phyloP scores from a whole-genome alignment of 257 asterid genomes.

The Misopates orontium region DNA sequence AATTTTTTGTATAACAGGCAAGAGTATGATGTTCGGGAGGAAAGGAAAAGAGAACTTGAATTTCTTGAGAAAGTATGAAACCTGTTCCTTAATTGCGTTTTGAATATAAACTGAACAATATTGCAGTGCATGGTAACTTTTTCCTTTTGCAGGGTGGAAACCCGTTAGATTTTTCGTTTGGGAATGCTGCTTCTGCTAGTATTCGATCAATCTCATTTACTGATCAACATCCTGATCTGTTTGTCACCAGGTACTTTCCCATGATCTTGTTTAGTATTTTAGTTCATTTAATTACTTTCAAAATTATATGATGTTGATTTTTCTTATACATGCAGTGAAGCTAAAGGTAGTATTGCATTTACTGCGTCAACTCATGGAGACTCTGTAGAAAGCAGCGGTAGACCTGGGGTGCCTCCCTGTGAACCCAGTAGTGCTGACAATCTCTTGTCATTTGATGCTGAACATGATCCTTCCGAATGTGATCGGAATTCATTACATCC shows the following conservation, averaged over 20 bases:
- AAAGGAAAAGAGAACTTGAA: slow-evolving; percentile 82
- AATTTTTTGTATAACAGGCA: slow-evolving; percentile 57
- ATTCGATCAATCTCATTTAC: slow-evolving; percentile 79
- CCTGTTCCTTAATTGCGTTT: slow-evolving; percentile 31
- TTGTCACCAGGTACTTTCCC: slow-evolving; percentile 57
- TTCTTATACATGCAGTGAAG: slow-evolving; percentile 56
- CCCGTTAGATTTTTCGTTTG: slow-evolving; percentile 72
- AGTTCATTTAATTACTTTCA: slow-evolving; percentile 13
- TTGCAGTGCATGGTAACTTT: slow-evolving; percentile 26
- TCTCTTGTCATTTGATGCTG: slow-evolving; percentile 78
- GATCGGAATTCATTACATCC: slow-evolving; percentile 50
- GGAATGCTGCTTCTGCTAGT: slow-evolving; percentile 59
- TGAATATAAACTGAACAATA: slow-evolving; percentile 21
- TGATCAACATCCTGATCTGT: slow-evolving; percentile 63
- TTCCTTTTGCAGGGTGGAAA: slow-evolving; percentile 73
- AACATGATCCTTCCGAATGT: slow-evolving; percentile 64
- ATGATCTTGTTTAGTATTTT: slow-evolving; percentile 17
- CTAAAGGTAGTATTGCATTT: slow-evolving; percentile 80
- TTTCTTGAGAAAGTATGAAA: slow-evolving; percentile 83
- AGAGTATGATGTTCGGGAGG: slow-evolving; percentile 74
- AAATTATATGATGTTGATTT: neutral
- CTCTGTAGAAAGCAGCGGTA: slow-evolving; percentile 87
- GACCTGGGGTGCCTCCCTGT: slow-evolving; percentile 63
- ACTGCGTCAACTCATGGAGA: slow-evolving; percentile 85
- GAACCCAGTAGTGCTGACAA: slow-evolving; percentile 91